Evolutionary conservation across 768 basidiomycete species (phyloP).

Genomic region (Lentinula aciculospora): DNA sequence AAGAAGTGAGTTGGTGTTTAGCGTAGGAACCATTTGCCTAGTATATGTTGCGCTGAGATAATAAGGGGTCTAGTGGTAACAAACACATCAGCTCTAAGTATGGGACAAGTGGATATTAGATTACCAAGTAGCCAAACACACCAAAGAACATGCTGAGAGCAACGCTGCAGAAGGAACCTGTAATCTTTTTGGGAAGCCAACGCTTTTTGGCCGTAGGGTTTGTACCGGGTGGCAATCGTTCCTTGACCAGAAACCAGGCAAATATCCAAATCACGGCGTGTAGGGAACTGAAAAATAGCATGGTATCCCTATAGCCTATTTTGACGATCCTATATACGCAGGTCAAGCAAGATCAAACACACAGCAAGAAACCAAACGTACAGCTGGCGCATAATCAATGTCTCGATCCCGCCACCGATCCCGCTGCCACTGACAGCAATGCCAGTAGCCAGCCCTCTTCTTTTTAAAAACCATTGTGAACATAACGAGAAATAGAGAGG

Average conservation of each 20-base stretch:
- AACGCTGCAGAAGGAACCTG: constrained; percentile 25
- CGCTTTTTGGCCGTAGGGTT: constrained; percentile 11
- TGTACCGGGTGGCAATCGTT: constrained; percentile 14
- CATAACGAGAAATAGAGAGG: constrained; percentile 25
- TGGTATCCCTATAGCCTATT: constrained; percentile 24
- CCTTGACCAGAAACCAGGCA: constrained; percentile 25
- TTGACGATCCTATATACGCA: constrained; percentile 14
- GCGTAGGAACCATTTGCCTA: constrained; percentile 12
- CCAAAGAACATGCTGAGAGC: constrained; percentile 23
- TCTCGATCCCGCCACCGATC: constrained; percentile 22
- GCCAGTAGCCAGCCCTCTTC: constrained; percentile 26
- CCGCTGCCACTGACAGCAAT: constrained; percentile 26
- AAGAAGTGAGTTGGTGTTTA: constrained; percentile 15
- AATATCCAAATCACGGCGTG: constrained; percentile 18
- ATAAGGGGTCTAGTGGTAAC: constrained; percentile 13
- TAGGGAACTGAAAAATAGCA: constrained; percentile 23
- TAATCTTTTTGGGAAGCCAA: constrained; percentile 17
- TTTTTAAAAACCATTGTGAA: constrained; percentile 27
- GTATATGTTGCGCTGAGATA: constrained; percentile 18
- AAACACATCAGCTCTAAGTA: neutral
- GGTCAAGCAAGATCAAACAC: neutral
- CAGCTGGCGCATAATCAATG: constrained; percentile 16
- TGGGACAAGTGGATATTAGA: neutral
- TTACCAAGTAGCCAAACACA: constrained; percentile 18
- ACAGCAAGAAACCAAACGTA: neutral